phyloP scores from a whole-genome alignment of 805 yeast species.

The Candida oleophila region DNA sequence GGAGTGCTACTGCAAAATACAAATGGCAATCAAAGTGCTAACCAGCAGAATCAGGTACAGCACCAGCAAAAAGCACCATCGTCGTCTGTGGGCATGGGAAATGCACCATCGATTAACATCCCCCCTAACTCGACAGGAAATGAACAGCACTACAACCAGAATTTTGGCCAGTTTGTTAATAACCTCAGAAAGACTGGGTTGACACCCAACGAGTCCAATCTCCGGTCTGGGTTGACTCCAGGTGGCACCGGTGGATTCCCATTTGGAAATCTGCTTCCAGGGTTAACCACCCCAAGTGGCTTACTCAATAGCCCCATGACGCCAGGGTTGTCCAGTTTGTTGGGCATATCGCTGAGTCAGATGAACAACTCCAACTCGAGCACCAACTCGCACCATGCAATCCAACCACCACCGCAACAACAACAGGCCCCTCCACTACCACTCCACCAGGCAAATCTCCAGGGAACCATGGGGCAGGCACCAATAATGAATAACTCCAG shows the following conservation, averaged over 20 bases:
- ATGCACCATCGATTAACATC: not conserved
- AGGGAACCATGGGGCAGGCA: constrained; percentile 1
- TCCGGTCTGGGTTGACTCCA: constrained; percentile 73
- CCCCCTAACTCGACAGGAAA: not conserved
- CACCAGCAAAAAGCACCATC: not conserved
- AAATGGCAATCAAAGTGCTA: not conserved
- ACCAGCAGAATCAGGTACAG: not conserved
- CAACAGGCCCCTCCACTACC: constrained; percentile 11
- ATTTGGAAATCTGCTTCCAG: constrained; percentile 35
- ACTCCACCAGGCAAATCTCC: constrained; percentile 7
- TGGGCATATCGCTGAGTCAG: constrained; percentile 24
- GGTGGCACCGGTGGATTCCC: constrained; percentile 43
- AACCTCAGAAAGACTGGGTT: constrained; percentile 53
- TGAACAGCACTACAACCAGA: constrained; percentile 9
- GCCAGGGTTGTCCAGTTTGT: constrained; percentile 44
- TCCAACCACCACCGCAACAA: constrained; percentile 10
- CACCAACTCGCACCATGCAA: constrained; percentile 9
- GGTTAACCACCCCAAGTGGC: constrained; percentile 38
- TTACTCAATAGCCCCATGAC: constrained; percentile 45
- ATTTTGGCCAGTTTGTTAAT: constrained; percentile 25
- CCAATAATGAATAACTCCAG: constrained; percentile 1
- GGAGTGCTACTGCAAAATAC: not conserved
- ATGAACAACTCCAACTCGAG: constrained; percentile 3
- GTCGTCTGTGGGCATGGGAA: not conserved
- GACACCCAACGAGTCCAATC: constrained; percentile 72